Conservation (phyloP, 768 basidiomycete genomes). For the Rhodotorula babjevae region DNA sequence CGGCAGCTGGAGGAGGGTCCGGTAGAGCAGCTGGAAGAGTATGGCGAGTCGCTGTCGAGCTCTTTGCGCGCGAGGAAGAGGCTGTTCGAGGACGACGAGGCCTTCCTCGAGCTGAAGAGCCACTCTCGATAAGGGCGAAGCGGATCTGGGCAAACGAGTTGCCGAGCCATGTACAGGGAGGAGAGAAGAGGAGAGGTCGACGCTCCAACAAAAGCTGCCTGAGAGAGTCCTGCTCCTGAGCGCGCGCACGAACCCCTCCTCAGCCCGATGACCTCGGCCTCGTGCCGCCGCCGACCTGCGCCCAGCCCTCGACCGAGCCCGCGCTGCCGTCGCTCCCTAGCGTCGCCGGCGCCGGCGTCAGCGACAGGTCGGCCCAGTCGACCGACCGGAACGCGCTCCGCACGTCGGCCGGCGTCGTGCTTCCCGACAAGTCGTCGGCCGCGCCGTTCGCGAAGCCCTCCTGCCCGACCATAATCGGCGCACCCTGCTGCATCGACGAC, state of each 20-base stretch:
- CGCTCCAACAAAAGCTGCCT: too few relatives aligned
- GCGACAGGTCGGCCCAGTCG: conserved; percentile 25
- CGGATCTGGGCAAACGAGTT: too few relatives aligned
- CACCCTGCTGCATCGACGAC: background rate
- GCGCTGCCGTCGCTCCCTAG: conserved; percentile 9
- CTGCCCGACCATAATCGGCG: background rate
- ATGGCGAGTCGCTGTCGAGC: background rate
- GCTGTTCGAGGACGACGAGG: too few relatives aligned
- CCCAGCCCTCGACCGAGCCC: conserved; percentile 6
- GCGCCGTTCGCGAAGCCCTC: conserved; percentile 18
- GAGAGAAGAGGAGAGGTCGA: too few relatives aligned
- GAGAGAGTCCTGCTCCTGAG: too few relatives aligned
- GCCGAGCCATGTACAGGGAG: too few relatives aligned
- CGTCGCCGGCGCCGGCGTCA: conserved; percentile 21
- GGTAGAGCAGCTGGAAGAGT: background rate
- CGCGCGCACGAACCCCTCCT: too few relatives aligned
- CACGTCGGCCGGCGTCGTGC: background rate
- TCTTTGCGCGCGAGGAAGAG: too few relatives aligned
- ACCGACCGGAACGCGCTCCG: conserved; percentile 21
- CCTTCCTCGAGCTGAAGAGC: too few relatives aligned
- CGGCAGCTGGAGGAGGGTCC: conserved; percentile 29
- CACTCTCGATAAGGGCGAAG: too few relatives aligned
- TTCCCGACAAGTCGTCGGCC: background rate
- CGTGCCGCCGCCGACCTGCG: background rate
- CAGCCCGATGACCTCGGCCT: background rate